Base-by-base conservation (phyloP, 148 eudicot species). In the Camellia granthamiana region DNA sequence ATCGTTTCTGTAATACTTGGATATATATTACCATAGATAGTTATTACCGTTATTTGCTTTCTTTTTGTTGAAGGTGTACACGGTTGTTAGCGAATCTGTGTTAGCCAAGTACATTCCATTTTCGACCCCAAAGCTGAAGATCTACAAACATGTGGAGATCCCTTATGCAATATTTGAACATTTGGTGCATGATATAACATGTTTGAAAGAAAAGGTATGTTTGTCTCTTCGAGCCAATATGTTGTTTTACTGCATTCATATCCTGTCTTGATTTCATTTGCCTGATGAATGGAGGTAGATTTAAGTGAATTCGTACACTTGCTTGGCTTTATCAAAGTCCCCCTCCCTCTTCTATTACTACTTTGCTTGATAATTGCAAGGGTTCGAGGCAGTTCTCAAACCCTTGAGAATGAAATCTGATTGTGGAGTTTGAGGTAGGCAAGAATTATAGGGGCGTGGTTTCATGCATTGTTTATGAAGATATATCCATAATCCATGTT, bases 21-120 rank as follows among this genome's bases (percentile, higher is more conserved):
- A 62, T 18, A 19, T 10, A 64, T 21, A 21, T 2, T 64, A 21
- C 38, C 1, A 16, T 16, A 55, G 12, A n/a, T 61, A 16, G 64
- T 64, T 1, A 64, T 58, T 64, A 21, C 42, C 68, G 23, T 12
- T 58, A 54, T 59, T 14, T 18, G 68, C 16, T 46, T 65, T 51
- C 56, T 70, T 73, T 82, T 65, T 23, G 42, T 47, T 90, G 84
- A 84, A 96, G 99, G 94, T 96, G 10, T 92, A 88, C 75, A 96
- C 99, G 1, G 91, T 95, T 82, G 88, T 14, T 7, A 86, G 87
- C 78, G 97, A 92, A 80, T 87, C 89, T 60, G 89, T 86, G 14
- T 70, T 96, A 70, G 91, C 90, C 1, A 51, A 81, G 70, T 87
- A 86, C 81, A 78, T 92, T 67, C 79, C 94, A 12, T 87, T 92